phyloP scores from a whole-genome alignment of 1,284 basidiomycete genomes.

The Cutaneotrichosporon arboriforme region DNA sequence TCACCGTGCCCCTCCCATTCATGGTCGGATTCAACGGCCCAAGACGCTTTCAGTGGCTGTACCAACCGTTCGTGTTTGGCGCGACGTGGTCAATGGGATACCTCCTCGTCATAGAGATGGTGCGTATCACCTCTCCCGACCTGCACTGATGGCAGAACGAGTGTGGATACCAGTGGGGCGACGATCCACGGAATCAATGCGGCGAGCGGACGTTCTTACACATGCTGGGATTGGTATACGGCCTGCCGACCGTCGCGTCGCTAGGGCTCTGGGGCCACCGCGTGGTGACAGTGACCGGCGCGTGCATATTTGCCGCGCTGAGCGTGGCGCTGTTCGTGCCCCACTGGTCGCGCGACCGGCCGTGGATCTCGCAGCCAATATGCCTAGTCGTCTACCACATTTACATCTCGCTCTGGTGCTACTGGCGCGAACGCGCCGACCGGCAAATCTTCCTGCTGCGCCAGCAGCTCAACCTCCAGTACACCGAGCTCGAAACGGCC shows the following conservation, averaged over 20 bases:
- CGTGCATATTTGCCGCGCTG: conserved; percentile 54
- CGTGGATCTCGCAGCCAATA: background rate
- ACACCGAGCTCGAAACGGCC: conserved; percentile 69
- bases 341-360: background rate
- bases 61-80: conserved; percentile 36
- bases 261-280: conserved; percentile 69
- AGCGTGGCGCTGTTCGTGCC: background rate
- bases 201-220: conserved; percentile 2
- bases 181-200: background rate
- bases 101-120: conserved; percentile 35
- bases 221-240: conserved; percentile 31
- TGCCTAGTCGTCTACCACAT: conserved; percentile 40
- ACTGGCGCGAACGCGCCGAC: conserved; percentile 52
- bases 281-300: conserved; percentile 60
- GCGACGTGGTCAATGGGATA: conserved; percentile 38
- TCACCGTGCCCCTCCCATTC: conserved; percentile 37
- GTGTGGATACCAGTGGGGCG: background rate
- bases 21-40: conserved; percentile 35
- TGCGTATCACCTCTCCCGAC: background rate
- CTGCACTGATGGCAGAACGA: background rate
- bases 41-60: conserved; percentile 17
- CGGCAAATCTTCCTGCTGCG: conserved; percentile 59
- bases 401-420: conserved; percentile 44
- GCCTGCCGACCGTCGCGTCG: conserved; percentile 66
- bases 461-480: conserved; percentile 68